A percentile compares a stretch with the other conserved stretches of the same genome.
Conservation (phyloP, 139 green algal genomes). For the Micromonas pusilla region DNA sequence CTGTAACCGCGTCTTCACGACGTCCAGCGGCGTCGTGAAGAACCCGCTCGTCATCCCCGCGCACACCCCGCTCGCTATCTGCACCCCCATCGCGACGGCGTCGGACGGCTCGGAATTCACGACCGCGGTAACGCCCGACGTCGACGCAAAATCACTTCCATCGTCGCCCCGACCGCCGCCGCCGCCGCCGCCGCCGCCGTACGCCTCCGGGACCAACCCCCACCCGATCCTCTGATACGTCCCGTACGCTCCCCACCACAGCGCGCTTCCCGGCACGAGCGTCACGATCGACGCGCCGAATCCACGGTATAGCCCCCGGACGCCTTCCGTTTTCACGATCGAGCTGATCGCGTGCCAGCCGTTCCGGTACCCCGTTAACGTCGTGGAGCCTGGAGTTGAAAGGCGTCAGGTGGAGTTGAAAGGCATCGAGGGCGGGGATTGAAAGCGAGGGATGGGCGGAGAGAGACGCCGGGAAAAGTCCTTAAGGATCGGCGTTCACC, state of each 20-base stretch:
- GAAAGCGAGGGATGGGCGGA: no score
- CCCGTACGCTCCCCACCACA: slow-evolving; percentile 83
- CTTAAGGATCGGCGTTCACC: no score
- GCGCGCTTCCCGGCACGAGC: slow-evolving; percentile 67
- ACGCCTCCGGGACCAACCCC: slow-evolving; percentile 18
- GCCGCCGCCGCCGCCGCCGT: slow-evolving; percentile 3
- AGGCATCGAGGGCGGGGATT: no score
- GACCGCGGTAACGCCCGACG: no score
- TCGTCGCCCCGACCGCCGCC: background rate
- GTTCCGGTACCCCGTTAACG: slow-evolving; percentile 31
- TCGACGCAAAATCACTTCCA: no score
- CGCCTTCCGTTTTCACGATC: slow-evolving; percentile 75
- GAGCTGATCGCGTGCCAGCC: slow-evolving; percentile 55
- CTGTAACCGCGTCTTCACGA: slow-evolving; percentile 48
- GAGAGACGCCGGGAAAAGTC: no score
- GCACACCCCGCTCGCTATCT: slow-evolving; percentile 27
- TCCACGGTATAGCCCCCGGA: slow-evolving; percentile 82
- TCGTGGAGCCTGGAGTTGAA: no score
- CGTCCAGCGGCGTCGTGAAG: slow-evolving; percentile 43
- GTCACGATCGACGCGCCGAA: slow-evolving; percentile 73
- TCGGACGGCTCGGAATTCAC: background rate
- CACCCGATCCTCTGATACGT: slow-evolving; percentile 74
- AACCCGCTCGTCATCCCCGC: slow-evolving; percentile 36
- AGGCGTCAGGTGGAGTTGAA: no score
- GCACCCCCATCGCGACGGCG: slow-evolving; percentile 28